Evolutionary conservation across 495 filamentous ascomycete genomes (phyloP), one percentile per base, ranked within the genome.

Genomic region (Tetracladium marchalianum): DNA sequence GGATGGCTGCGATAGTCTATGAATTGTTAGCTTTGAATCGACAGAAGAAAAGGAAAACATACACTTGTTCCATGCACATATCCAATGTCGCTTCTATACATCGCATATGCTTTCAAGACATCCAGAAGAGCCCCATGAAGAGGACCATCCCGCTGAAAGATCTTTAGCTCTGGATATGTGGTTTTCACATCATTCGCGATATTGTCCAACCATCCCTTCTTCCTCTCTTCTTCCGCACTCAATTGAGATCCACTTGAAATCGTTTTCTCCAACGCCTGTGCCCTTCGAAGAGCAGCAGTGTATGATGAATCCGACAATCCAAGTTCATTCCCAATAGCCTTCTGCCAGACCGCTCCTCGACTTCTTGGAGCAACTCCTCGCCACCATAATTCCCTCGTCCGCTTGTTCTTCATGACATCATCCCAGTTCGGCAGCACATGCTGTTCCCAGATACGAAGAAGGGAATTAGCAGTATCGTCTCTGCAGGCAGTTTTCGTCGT

Each of bases 81-180:
- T 51, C 90, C 90, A 50, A 97, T 86, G 62, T 98, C 92, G 50
- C 80, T 82, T 49, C 92, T 78, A 64, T 98, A 97, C 85, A 93
- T 88, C 35, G 80, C 77, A 61, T 96, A 96, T 5, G 92, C 92
- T 50, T 82, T 76, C 41, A 95, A 69, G 3, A 97, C 81, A 63
- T 97, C 84, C 18, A 85, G 63, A 11, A 97, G 69, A 31, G 74
- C 77, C 32, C 78, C 68, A 51, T 92, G 78, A n/a, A 95, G 65
- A 1, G 89, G 88, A 0, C 75, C 85, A 11, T 54, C 58, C 38
- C 73, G 72, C 57, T 87, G 83, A 64, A 95, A 96, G 49, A 95
- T 85, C 47, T 81, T 81, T 50, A 95, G 67, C 35, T 93, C 86
- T 0, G 81, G 79, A 68, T 85, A 95, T 6, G 84, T 84, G 44